Base-by-base conservation (phyloP, 441 rosid species). In the Arabidopsis hybrid region DNA sequence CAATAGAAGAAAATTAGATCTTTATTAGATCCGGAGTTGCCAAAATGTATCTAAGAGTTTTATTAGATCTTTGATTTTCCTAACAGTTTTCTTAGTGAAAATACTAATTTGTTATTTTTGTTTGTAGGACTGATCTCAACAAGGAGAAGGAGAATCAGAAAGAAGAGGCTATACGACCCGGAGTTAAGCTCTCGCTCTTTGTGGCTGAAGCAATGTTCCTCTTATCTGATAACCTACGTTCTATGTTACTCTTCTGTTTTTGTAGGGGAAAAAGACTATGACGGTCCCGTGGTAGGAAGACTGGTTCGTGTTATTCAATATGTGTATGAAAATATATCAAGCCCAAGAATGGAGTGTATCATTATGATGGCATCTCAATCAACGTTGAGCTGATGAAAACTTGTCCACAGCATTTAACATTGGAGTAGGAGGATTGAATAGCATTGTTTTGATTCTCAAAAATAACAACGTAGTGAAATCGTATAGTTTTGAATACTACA, bases 271-370 rank as follows among this genome's bases (percentile, higher is more conserved):
- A 35, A 5, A 14, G 4, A 14, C 9, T 34, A 6, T 8, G 39
- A 57, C 7, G 29, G 62, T 35, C 43, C 43, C 1, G 26, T 57
- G 43, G 1, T 31, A 16, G 62, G 45, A 58, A 58, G 62, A 38
- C 1, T 58, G 13, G 9, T 58, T 8, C 29, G 0, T 35, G 62
- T 58, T 16, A 35, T 58, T 2, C 29, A 35, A 35, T 58, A 58
- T 35, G 62, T 58, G 42, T 35, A 14, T 35, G n/a, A 1, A 35
- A 58, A 34, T 36, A 58, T 58, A 58, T 58, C 62, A 58, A 58
- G 14, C 43, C 62, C 1, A 57, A 57, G 42, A 57, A 35, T 35
- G 26, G 62, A 57, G 62, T 57, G 1, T 35, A 35, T 34, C 13
- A 14, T 1, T 13, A 57, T 57, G 43, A 17, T 57, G 43, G 7